These are phyloP conservation scores for Tricholomella constricta DNA, from an alignment of 768 basidiomycete species.

Conservation along the genomic window DNA sequence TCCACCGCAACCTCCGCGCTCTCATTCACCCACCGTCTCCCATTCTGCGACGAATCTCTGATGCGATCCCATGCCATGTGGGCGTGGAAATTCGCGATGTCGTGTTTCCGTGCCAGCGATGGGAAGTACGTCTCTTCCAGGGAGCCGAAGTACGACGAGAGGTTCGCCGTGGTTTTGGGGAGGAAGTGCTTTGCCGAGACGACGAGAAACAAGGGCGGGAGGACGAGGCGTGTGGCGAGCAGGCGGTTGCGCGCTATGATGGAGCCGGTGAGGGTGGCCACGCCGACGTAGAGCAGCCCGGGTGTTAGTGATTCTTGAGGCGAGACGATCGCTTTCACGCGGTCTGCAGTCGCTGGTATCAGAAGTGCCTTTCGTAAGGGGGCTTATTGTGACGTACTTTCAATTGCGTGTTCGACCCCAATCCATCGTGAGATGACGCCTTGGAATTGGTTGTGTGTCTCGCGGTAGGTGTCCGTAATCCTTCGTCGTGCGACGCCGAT, in stretches of 20 bases:
- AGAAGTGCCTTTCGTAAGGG: background rate
- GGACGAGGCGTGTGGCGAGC: constrained; percentile 64
- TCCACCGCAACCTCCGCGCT: constrained; percentile 51
- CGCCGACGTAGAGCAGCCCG: constrained; percentile 86
- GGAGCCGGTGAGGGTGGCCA: constrained; percentile 86
- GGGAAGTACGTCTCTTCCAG: constrained; percentile 78
- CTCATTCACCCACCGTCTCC: constrained; percentile 43
- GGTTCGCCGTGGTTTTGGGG: constrained; percentile 75
- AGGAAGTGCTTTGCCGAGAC: constrained; percentile 82
- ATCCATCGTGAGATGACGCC: constrained; percentile 82
- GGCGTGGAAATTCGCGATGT: constrained; percentile 60
- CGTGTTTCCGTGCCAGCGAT: constrained; percentile 65
- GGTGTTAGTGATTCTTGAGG: constrained; percentile 84
- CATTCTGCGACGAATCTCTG: constrained; percentile 50
- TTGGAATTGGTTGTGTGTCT: constrained; percentile 69
- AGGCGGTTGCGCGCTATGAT: constrained; percentile 80
- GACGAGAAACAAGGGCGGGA: constrained; percentile 77
- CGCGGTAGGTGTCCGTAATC: constrained; percentile 53
- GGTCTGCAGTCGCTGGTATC: constrained; percentile 45
- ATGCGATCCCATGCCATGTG: constrained; percentile 59
- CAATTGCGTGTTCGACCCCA: constrained; percentile 79
- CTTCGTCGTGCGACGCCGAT: constrained; percentile 72
- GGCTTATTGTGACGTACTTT: constrained; percentile 59
- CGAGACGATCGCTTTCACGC: constrained; percentile 81
- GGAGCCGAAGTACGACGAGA: constrained; percentile 62